Evolutionary conservation across 2,329 filamentous ascomycete genomes (phyloP), one percentile per base, ranked within the genome.

Genomic region (Paecilomyces sp.): DNA sequence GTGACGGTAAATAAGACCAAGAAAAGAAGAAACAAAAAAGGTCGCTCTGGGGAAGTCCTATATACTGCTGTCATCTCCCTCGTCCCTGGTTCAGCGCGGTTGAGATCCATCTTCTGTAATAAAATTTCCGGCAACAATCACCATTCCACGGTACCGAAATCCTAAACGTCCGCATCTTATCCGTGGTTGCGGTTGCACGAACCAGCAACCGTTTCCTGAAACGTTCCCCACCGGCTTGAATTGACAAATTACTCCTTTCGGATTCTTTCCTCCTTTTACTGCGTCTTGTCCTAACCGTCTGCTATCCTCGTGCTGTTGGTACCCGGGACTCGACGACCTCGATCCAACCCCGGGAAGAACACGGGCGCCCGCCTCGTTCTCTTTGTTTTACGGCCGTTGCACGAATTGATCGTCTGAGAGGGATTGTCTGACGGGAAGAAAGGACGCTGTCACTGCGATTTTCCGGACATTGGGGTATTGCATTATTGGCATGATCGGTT

Each of bases 171-270:
- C 51, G 51, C 51, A 18, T 47, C 41, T 6, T 30, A 53, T 30
- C 51, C 51, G 51, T 53, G 51, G 51, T 47, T 47, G n/a, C 51
- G 22, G 51, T 11, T 53, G 51, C 24, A 53, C 51, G 18, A 53
- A 53, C 51, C 51, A 53, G 28, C 18, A 15, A 30, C 51, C 22
- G 51, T 30, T 53, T 25, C 24, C 31, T 12, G 31, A 33, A 33
- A 33, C 31, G 22, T 18, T 60, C 62, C 60, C 67, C 66, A 65
- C 64, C 61, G 31, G 62, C 52, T 61, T 62, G 28, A 53, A 67
- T 74, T 73, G 69, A 72, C 69, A 68, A 68, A 65, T 72, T 69
- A 67, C 72, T 69, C 57, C 64, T 71, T 70, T 68, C 59, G 70
- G 68, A 57, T 62, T 61, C 63, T 64, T 51, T 59, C 54, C 60